A percentile compares a stretch with the other conserved stretches of the same genome.
These are phyloP conservation scores for Mucor circinelloides DNA, from an alignment of 371 early-diverging fungal genomes.

Conservation along the genomic window DNA sequence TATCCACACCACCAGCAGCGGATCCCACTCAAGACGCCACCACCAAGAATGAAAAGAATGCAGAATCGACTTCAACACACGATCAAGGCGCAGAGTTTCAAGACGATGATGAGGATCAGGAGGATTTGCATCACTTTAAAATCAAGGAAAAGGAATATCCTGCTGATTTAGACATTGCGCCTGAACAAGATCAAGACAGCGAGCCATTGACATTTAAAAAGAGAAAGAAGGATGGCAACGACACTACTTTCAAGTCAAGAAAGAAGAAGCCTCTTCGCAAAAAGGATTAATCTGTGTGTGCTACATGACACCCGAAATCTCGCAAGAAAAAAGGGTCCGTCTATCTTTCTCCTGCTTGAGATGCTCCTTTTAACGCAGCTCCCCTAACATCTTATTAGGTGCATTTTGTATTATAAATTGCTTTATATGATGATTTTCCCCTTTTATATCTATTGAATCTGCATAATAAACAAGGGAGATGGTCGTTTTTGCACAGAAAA, in stretches of 20 bases:
- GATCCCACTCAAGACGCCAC: not conserved
- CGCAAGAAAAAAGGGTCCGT: not conserved
- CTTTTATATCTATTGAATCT: not conserved
- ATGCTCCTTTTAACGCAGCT: not conserved
- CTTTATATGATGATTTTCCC: not conserved
- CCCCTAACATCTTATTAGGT: not conserved
- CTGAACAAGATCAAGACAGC: slow-evolving; percentile 20
- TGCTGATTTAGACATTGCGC: slow-evolving; percentile 9
- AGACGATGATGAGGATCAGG: slow-evolving; percentile 57
- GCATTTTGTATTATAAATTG: not conserved
- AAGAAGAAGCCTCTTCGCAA: slow-evolving; percentile 29
- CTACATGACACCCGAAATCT: not conserved
- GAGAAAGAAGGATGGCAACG: slow-evolving; percentile 36
- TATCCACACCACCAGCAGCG: slow-evolving; percentile 10
- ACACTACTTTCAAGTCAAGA: slow-evolving; percentile 11
- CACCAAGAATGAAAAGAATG: slow-evolving; percentile 1
- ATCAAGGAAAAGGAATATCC: slow-evolving; percentile 59
- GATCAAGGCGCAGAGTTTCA: slow-evolving; percentile 42
- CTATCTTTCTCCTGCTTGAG: not conserved
- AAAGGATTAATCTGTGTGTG: slow-evolving; percentile 14
- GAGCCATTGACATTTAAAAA: slow-evolving; percentile 55
- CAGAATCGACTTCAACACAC: slow-evolving; percentile 22
- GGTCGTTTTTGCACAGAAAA: not conserved
- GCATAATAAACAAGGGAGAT: not conserved
- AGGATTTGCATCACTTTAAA: slow-evolving; percentile 54